These are phyloP conservation scores for Coemansia sp. DNA, from an alignment of 192 early-diverging fungal species.

Conservation along the genomic window DNA sequence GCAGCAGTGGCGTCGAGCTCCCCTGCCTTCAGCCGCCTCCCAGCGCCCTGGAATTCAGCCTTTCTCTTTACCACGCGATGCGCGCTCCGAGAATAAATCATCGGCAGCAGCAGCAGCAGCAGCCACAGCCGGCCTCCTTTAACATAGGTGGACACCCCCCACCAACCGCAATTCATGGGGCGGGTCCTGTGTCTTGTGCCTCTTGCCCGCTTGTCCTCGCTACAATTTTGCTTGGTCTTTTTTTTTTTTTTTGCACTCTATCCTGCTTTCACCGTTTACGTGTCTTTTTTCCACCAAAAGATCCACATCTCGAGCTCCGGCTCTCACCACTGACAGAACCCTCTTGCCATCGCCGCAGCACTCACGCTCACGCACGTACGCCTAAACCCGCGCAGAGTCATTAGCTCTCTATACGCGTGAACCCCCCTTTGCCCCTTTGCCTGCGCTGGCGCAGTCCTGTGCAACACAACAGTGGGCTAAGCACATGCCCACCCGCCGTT, in stretches of 20 bases:
- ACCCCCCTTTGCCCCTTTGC: neutral
- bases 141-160: neutral
- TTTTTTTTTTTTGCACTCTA: neutral
- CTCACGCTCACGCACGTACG: neutral
- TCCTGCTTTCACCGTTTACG: neutral
- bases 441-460: constrained; percentile 9
- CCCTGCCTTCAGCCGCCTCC: neutral
- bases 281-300: neutral
- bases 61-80: neutral
- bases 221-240: neutral
- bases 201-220: neutral
- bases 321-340: neutral
- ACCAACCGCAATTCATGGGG: neutral
- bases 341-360: neutral
- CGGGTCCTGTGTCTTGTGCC: constrained; percentile 5
- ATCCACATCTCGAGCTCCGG: neutral
- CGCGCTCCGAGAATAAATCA: neutral
- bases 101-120: neutral
- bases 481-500: constrained; percentile 16
- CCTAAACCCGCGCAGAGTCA: neutral
- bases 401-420: neutral
- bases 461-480: constrained; percentile 6
- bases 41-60: constrained; percentile 6
- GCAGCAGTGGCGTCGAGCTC: neutral
- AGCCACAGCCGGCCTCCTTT: neutral